Percentiles rank a stretch among this genome's conserved stretches.
Conservation (phyloP, 257 asterid genomes). For the Lithospermum erythrorhizon region DNA sequence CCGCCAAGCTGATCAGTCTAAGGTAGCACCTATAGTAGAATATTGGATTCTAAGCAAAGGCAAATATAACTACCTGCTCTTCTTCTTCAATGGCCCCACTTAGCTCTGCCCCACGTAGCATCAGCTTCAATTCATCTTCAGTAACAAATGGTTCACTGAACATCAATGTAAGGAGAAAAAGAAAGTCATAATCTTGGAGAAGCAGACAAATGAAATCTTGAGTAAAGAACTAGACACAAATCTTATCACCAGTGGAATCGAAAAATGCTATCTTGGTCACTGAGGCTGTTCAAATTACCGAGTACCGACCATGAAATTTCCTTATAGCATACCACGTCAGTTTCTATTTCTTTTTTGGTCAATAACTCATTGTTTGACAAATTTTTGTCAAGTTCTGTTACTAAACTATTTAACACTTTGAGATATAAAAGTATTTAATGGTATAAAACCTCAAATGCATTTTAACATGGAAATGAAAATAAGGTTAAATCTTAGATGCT, state of each 20-base stretch:
- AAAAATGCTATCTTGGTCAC: not conserved
- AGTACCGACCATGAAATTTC: not conserved
- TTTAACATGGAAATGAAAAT: not conserved
- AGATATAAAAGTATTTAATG: too few relatives aligned
- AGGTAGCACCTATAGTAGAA: not conserved
- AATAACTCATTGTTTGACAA: too few relatives aligned
- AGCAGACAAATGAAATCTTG: not conserved
- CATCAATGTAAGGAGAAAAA: constrained; percentile 11
- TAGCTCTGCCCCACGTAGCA: constrained; percentile 97
- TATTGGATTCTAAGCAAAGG: too few relatives aligned
- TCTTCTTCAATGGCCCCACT: constrained; percentile 99
- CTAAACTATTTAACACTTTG: not conserved
- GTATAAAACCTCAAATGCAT: not conserved
- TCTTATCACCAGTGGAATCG: not conserved
- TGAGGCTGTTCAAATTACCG: not conserved
- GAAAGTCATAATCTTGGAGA: not conserved
- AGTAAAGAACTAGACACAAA: not conserved
- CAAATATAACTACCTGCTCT: constrained; percentile 56
- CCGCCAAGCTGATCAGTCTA: not conserved
- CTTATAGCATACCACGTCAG: too few relatives aligned
- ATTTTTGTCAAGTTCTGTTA: not conserved
- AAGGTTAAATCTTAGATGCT: too few relatives aligned
- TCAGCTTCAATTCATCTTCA: constrained; percentile 94
- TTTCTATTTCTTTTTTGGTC: too few relatives aligned
- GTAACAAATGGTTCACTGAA: constrained; percentile 92